Evolutionary conservation across 768 basidiomycete genomes (phyloP).

Genomic region (Collybiopsis confluens): DNA sequence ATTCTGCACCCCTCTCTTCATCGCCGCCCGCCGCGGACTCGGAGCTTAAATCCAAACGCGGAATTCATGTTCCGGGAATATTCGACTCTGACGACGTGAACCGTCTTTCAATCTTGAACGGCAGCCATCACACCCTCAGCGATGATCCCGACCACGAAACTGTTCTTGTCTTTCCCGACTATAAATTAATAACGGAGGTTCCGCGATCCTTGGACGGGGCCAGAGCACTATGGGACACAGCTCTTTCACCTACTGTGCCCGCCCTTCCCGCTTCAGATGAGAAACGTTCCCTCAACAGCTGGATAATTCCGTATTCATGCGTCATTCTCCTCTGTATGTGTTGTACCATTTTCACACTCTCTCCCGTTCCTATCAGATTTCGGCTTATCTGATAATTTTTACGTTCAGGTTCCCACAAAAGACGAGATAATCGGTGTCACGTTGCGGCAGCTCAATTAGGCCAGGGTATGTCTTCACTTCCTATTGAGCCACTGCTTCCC

Average conservation of each 20-base stretch:
- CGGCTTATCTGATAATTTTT: slow-evolving; percentile 14
- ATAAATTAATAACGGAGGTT: slow-evolving; percentile 75
- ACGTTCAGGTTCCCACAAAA: slow-evolving; percentile 82
- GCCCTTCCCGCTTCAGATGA: slow-evolving; percentile 40
- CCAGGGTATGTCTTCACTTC: slow-evolving; percentile 45
- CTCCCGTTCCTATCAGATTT: slow-evolving; percentile 8
- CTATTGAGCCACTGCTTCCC: slow-evolving; percentile 4
- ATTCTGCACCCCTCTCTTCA: slow-evolving; percentile 27
- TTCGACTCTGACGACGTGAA: slow-evolving; percentile 53
- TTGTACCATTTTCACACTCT: slow-evolving; percentile 7
- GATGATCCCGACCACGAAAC: slow-evolving; percentile 63
- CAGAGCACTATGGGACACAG: slow-evolving; percentile 58
- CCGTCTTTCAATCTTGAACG: slow-evolving; percentile 74
- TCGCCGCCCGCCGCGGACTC: slow-evolving; percentile 22
- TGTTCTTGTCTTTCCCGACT: slow-evolving; percentile 91
- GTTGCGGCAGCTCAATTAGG: slow-evolving; percentile 84
- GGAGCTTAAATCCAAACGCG: slow-evolving; percentile 10
- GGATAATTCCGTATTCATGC: slow-evolving; percentile 85
- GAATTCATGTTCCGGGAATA: slow-evolving; percentile 42
- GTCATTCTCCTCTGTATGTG: slow-evolving; percentile 84
- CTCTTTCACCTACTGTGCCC: slow-evolving; percentile 56
- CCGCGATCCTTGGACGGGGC: slow-evolving; percentile 63
- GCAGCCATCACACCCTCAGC: slow-evolving; percentile 73
- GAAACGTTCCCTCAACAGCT: slow-evolving; percentile 55
- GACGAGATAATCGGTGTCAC: slow-evolving; percentile 86